Evolutionary conservation across 139 green algal species (phyloP).

Genomic region (Trebouxia sp.): DNA sequence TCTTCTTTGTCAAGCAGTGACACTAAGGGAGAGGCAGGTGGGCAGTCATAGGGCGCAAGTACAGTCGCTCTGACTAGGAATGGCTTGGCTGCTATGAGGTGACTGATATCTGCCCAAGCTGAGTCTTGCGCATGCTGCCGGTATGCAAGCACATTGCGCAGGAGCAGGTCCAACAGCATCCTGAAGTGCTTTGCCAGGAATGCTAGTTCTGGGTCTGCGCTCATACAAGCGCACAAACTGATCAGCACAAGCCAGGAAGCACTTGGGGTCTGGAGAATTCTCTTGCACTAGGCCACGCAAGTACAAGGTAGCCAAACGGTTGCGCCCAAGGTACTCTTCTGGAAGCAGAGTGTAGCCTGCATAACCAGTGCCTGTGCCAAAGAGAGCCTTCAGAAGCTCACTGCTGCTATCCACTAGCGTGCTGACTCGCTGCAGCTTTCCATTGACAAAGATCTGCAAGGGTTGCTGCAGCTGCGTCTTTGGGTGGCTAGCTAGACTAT

Average conservation of each 20-base stretch:
- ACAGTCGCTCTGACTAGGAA: not conserved
- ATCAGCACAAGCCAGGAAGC: not conserved
- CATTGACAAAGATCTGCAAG: not conserved
- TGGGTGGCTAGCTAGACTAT: not conserved
- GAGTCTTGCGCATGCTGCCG: not conserved
- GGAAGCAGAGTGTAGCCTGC: not conserved
- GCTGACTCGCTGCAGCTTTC: not conserved
- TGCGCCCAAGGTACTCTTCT: not conserved
- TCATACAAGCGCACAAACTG: not conserved
- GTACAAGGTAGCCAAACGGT: too few species aligned
- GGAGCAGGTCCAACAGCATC: not conserved
- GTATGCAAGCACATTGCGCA: not conserved
- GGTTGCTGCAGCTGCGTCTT: not conserved
- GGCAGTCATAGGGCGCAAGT: not conserved
- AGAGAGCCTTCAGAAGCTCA: not conserved
- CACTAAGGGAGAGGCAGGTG: not conserved
- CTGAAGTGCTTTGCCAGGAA: not conserved
- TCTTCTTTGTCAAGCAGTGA: not conserved
- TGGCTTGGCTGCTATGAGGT: not conserved
- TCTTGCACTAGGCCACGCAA: too few species aligned
- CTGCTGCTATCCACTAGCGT: not conserved
- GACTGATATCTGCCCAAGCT: not conserved
- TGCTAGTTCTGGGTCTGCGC: not conserved
- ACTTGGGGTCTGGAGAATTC: not conserved
- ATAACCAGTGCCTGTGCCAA: not conserved